A percentile compares a stretch with the other conserved stretches of the same genome.
Conservation (phyloP, 2,329 filamentous ascomycete species). For the Scortechinia acanthostroma region DNA sequence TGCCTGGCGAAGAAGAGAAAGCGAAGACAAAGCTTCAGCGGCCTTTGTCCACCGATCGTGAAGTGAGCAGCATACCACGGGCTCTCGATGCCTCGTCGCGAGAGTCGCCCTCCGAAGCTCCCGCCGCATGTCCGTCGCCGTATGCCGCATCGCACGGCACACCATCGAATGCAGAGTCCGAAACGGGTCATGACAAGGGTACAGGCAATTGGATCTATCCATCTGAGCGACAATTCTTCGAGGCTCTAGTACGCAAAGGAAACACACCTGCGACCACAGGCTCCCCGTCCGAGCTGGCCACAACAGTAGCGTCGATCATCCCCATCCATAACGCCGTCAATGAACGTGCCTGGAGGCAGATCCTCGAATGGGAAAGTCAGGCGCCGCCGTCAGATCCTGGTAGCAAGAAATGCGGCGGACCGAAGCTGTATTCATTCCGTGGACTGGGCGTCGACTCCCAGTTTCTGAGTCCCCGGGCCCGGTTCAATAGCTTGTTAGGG, state of each 20-base stretch:
- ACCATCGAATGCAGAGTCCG: slow-evolving; percentile 44
- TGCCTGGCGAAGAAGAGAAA: slow-evolving; percentile 19
- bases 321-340: slow-evolving; percentile 66
- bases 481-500: slow-evolving; percentile 46
- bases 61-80: slow-evolving; percentile 45
- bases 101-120: slow-evolving; percentile 15
- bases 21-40: slow-evolving; percentile 18
- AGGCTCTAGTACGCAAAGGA: slow-evolving; percentile 54
- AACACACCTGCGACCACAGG: slow-evolving; percentile 26
- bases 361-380: slow-evolving; percentile 50
- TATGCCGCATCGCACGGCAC: slow-evolving; percentile 17
- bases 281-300: slow-evolving; percentile 12
- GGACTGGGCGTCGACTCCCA: slow-evolving; percentile 18
- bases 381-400: slow-evolving; percentile 27
- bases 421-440: slow-evolving; percentile 47
- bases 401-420: slow-evolving; percentile 45
- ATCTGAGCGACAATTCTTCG: slow-evolving; percentile 60
- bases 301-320: slow-evolving; percentile 50
- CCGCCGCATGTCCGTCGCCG: slow-evolving; percentile 6
- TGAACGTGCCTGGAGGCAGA: slow-evolving; percentile 58
- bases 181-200: slow-evolving; percentile 40
- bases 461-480: slow-evolving; percentile 44
- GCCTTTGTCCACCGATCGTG: slow-evolving; percentile 38
- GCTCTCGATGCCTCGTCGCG: slow-evolving; percentile 11
- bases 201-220: slow-evolving; percentile 63